These are phyloP conservation scores for Aspergillus quadricinctus DNA, from an alignment of 2,329 filamentous ascomycete species.

Conservation along the genomic window DNA sequence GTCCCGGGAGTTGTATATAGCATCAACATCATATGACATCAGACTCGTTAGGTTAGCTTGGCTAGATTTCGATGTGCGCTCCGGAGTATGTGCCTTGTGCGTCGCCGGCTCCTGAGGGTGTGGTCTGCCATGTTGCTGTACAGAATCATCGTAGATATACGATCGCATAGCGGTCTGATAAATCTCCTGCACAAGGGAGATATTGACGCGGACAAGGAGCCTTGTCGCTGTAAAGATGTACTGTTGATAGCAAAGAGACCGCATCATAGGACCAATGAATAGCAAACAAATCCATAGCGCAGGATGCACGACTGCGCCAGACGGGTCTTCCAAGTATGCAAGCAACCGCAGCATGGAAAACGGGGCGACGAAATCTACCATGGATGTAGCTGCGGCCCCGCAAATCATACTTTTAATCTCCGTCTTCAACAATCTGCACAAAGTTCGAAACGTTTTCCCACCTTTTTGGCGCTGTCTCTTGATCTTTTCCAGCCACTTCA, in stretches of 20 bases:
- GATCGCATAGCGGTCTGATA: constrained; percentile 54
- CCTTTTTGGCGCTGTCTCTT: constrained; percentile 20
- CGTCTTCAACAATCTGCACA: constrained; percentile 21
- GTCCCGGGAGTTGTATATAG: constrained; percentile 51
- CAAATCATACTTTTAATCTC: constrained; percentile 25
- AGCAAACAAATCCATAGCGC: constrained; percentile 53
- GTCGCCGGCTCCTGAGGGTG: constrained; percentile 8
- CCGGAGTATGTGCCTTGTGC: constrained; percentile 8
- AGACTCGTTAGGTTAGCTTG: constrained; percentile 54
- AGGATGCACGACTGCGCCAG: constrained; percentile 44
- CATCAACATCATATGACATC: constrained; percentile 57
- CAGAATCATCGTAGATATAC: constrained; percentile 48
- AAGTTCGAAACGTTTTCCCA: constrained; percentile 23
- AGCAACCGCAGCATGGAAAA: constrained; percentile 53
- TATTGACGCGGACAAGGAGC: constrained; percentile 54
- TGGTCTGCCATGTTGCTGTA: constrained; percentile 4
- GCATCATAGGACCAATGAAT: constrained; percentile 48
- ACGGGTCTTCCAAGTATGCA: constrained; percentile 47
- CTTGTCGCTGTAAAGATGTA: constrained; percentile 57
- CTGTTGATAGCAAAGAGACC: constrained; percentile 52
- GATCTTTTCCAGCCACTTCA: constrained; percentile 23
- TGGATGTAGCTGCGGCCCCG: constrained; percentile 20
- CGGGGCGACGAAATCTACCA: constrained; percentile 49
- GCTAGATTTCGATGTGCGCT: constrained; percentile 32
- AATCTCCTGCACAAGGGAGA: constrained; percentile 55